phyloP scores from a whole-genome alignment of 2,329 filamentous ascomycete species.

The Cordyceps sp. region DNA sequence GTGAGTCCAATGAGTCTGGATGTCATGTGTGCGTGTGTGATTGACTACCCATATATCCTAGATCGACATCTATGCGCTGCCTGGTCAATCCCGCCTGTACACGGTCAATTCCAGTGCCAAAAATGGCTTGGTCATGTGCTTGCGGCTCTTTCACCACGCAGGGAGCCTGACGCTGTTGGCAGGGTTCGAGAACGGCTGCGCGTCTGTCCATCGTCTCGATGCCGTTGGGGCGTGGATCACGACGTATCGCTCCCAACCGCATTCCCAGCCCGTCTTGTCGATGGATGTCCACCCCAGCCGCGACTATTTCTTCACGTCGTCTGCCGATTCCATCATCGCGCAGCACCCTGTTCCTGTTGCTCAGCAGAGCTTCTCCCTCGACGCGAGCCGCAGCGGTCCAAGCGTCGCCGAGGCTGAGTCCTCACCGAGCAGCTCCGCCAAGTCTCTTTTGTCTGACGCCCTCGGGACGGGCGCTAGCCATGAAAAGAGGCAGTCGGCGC shows the following conservation, averaged over 20 bases:
- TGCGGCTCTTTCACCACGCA: constrained; percentile 40
- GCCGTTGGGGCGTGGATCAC: constrained; percentile 24
- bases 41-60: constrained; percentile 9
- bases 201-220: constrained; percentile 43
- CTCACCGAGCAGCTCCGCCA: too few species aligned
- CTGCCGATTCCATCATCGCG: constrained; percentile 63
- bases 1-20: too few species aligned
- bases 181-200: constrained; percentile 75
- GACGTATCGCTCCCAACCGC: constrained; percentile 49
- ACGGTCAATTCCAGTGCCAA: constrained; percentile 31
- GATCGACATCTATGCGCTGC: constrained; percentile 75
- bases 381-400: constrained; percentile 6
- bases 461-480: too few species aligned
- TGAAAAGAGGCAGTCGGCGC: too few species aligned
- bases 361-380: constrained; percentile 8
- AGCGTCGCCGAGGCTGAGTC: constrained; percentile 1
- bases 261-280: constrained; percentile 70
- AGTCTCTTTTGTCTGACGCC: too few species aligned
- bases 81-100: constrained; percentile 53
- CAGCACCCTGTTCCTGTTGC: constrained; percentile 49
- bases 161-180: constrained; percentile 45
- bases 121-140: constrained; percentile 78
- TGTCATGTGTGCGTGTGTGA: too few species aligned
- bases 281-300: constrained; percentile 35
- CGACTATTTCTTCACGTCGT: constrained; percentile 58